These are phyloP conservation scores for Pestalotiopsis sp. DNA, from an alignment of 2,329 filamentous ascomycete species.

Conservation along the genomic window DNA sequence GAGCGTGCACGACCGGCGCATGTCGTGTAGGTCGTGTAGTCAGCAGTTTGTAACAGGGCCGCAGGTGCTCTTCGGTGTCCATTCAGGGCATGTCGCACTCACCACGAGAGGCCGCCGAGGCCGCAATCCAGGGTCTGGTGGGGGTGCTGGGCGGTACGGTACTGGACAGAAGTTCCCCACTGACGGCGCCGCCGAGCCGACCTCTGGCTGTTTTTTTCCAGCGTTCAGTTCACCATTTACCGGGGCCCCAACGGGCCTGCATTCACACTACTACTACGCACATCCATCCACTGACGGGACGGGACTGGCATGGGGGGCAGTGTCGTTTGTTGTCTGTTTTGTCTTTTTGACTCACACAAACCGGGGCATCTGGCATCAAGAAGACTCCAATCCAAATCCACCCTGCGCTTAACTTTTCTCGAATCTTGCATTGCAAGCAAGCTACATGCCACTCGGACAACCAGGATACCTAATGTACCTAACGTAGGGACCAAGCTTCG, in stretches of 20 bases:
- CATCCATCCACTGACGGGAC: too few relatives aligned
- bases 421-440: background rate
- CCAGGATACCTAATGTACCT: background rate
- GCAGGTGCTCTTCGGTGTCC: background rate
- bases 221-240: background rate
- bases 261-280: background rate
- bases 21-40: background rate
- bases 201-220: background rate
- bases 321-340: background rate
- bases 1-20: background rate
- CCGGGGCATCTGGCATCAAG: background rate
- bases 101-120: slow-evolving; percentile 1
- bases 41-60: background rate
- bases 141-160: background rate
- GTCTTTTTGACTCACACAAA: background rate
- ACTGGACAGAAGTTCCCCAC: background rate
- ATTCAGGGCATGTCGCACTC: background rate
- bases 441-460: background rate
- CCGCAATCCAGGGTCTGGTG: background rate
- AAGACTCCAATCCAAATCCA: background rate
- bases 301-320: background rate
- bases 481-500: background rate
- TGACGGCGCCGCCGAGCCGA: slow-evolving; percentile 6
- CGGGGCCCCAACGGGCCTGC: background rate
- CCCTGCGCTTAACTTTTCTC: background rate